Evolutionary conservation across 2,329 filamentous ascomycete species (phyloP), one percentile per base, ranked within the genome.

Genomic region (Cercospora sojina): DNA sequence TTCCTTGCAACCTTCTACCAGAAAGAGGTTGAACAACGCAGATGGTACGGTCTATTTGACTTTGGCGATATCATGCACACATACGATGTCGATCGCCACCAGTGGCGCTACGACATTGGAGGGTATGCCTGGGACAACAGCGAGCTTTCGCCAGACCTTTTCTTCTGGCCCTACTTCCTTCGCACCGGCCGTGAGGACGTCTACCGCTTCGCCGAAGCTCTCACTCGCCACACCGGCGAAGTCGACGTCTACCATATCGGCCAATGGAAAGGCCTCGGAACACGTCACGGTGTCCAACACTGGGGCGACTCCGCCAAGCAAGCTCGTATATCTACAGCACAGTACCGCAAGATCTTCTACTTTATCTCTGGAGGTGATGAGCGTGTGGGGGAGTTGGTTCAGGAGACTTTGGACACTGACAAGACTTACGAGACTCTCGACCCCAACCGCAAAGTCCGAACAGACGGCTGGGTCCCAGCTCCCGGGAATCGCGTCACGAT

Each of bases 101-200:
- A 80, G 0, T 89, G 87, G 87, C 81, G 85, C 1, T 89, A 88
- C 64, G 87, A 89, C 55, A 75, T 89, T 18, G 87, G 87, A 3
- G 87, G 87, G 0, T 89, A 86, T 65, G 86, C 86, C 0, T 89
- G 87, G 87, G 87, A 88, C 58, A 89, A 89, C 72, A 87, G 84
- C 0, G 87, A 89, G 73, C 79, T 89, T 0, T 88, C 86, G 0
- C 85, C 87, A 0, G 86, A 89, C 70, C 75, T 88, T 2, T 89
- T 85, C 77, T 83, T 89, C 70, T 89, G 87, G 87, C 83, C 82
- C 3, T 85, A 87, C 65, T 89, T 88, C 76, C 80, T 89, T 1
- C 83, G 84, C 9, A 88, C 86, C 0, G 86, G 86, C 0, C 79
- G 84, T 2, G 80, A 82, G 3, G 85, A 87, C 61, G 83, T 87